Percentiles rank a stretch among this genome's conserved stretches.
These are phyloP conservation scores for Paraleonurus japonicus DNA, from an alignment of 257 asterid genomes.

Conservation along the genomic window DNA sequence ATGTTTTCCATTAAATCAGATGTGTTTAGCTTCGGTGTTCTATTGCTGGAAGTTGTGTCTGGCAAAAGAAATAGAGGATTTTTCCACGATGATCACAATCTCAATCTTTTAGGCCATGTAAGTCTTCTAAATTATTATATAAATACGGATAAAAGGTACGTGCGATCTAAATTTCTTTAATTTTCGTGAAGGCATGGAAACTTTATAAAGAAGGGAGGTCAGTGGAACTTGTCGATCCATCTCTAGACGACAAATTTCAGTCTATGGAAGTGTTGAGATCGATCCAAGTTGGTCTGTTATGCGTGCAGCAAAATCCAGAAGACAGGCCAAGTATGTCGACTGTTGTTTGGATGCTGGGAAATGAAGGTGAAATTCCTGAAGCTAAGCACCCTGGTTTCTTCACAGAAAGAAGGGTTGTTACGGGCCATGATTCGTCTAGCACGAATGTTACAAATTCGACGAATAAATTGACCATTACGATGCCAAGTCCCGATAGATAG, in stretches of 20 bases:
- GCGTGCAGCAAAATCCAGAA: constrained; percentile 26
- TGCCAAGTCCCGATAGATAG: constrained; percentile 24
- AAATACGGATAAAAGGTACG: no score
- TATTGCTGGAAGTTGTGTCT: constrained; percentile 21
- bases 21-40: constrained; percentile 28
- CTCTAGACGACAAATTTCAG: neutral
- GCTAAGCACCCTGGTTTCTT: constrained; percentile 33
- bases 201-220: constrained; percentile 24
- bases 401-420: neutral
- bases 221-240: neutral
- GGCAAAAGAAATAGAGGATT: constrained; percentile 28
- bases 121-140: neutral
- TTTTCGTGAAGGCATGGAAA: constrained; percentile 23
- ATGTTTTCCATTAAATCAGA: constrained; percentile 27
- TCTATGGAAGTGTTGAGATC: neutral
- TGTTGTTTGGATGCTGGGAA: constrained; percentile 31
- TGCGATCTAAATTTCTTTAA: no score
- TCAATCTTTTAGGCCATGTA: constrained; percentile 32
- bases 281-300: neutral
- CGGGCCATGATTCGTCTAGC: neutral
- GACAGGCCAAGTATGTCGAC: constrained; percentile 29
- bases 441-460: neutral
- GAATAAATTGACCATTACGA: constrained; percentile 16
- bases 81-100: constrained; percentile 7
- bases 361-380: constrained; percentile 26